Conservation (phyloP, 2,329 filamentous ascomycete genomes). For the Chrysoporthe cubensis region DNA sequence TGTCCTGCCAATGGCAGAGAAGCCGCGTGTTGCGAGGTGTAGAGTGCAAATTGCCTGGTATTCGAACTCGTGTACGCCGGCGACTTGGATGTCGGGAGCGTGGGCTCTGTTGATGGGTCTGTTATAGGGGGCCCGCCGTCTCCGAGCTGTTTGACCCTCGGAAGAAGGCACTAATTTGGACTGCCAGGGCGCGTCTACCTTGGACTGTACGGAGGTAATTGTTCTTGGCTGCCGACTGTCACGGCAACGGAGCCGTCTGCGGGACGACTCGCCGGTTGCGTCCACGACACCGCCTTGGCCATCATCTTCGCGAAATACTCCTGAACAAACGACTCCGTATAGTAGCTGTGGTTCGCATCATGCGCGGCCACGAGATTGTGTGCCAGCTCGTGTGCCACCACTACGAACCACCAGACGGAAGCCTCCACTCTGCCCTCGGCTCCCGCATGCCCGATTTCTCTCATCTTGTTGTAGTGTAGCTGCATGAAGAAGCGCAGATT, state of each 20-base stretch:
- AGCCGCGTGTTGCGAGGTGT: no score
- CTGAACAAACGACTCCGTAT: slow-evolving; percentile 79
- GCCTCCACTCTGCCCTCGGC: slow-evolving; percentile 62
- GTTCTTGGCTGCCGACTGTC: slow-evolving; percentile 17
- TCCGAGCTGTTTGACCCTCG: neutral
- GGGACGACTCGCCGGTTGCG: slow-evolving; percentile 12
- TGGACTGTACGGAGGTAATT: slow-evolving; percentile 28
- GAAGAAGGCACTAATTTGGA: neutral
- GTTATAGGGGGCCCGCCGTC: neutral
- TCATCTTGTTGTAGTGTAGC: slow-evolving; percentile 65
- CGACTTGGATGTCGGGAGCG: no score
- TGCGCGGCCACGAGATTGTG: slow-evolving; percentile 87
- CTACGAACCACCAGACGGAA: slow-evolving; percentile 88
- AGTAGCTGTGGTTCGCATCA: slow-evolving; percentile 79
- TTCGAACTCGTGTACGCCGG: no score
- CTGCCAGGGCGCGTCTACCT: neutral
- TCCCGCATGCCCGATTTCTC: slow-evolving; percentile 30
- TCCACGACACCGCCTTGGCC: slow-evolving; percentile 51
- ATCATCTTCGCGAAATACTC: slow-evolving; percentile 77
- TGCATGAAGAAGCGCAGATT: slow-evolving; percentile 87
- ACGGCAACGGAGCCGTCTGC: slow-evolving; percentile 2
- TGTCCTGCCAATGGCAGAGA: no score
- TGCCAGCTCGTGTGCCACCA: slow-evolving; percentile 92
- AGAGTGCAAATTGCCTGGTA: no score
- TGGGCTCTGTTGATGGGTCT: no score